Base-by-base conservation (phyloP, 441 rosid genomes). In the Erysimum pusillum region DNA sequence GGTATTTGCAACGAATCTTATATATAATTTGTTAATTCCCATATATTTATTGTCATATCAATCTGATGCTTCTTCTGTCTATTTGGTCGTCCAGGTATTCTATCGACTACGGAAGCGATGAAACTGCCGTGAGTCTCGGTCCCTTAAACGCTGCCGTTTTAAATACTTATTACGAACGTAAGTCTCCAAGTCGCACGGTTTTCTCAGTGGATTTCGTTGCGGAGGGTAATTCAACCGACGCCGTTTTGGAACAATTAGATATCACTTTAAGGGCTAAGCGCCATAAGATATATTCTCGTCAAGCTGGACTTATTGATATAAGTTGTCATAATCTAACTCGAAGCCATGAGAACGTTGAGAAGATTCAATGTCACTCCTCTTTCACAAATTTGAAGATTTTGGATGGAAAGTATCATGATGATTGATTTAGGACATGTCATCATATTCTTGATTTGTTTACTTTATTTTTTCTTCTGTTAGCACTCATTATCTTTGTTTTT, bases 191-290 rank as follows among this genome's bases (percentile, higher is more conserved):
- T 31, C 14, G 17, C 46, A 36, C 73, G 54, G 45, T 28, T 59
- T 75, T 75, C 45, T 67, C 79, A 6, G 44, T 75, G 62, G 44
- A 0, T 11, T 75, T 75, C 13, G 36, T 36, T 75, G 66, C 34
- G 9, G 42, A 67, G 48, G 41, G 18, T 8, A 38, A 36, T 10
- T 6, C 31, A n/a, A 67, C 35, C 13, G 67, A 25, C 38, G 73
- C 6, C 14, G 54, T 63, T 17, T 39, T 1, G 0, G 31, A 4
- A 22, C 34, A 46, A 38, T 48, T 75, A 45, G 42, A 38, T 12
- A 10, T 75, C 54, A 67, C 14, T 34, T 69, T 74, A 20, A 74
- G 71, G 14, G 77, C 36, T n/a, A 32, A 3, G n/a, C n/a, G n/a
- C 38, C 71, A 63, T 53, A 35, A 39, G 64, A 44, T 7, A 32